Evolutionary conservation across 306 rosid genomes (phyloP), one percentile per base, ranked within the genome.

Genomic region (Neltuma alba): DNA sequence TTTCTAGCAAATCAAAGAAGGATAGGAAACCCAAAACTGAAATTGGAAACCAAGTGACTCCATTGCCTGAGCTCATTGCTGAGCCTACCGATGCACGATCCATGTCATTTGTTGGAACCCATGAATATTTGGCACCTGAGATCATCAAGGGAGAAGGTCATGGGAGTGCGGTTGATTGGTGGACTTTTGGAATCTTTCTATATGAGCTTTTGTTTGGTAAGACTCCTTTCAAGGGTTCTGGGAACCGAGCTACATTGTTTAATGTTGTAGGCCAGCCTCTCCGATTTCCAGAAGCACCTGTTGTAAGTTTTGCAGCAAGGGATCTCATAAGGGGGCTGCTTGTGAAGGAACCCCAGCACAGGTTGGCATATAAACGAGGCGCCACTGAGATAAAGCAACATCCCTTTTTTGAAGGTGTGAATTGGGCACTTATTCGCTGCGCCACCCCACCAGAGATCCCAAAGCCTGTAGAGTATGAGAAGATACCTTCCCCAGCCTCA

Each of bases 381-480:
- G 99, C 99, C 36, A 92, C 99, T 28, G 97, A 92, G 91, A 87
- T 95, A 40, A 92, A 89, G 89, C 99, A 95, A 31, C 99, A 92
- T 82, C 97, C 97, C 74, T 95, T 95, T 75, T 92, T 95, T 50
- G 99, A 95, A 87, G 98, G 99, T 28, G 99, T 95, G 76, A 95
- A 95, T 85, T 95, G 99, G 99, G 99, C 99, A 62, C 74, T 95
- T 86, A 92, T 95, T 62, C 91, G 98, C 2, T 95, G 98, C 63
- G 99, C 99, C n/a, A 92, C 98, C 72, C 99, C 99, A 4, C 99
- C 99, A 0, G 99, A 95, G 81, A 90, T 95, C 70, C 99, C 98
- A 2, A 95, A 89, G 85, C 82, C 92, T 7, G 89, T 95, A 0
- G 99, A 95, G 80, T 82, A 85, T 61, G 99, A 92, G 81, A 89